Evolutionary conservation across 1,284 basidiomycete species (phyloP), one percentile per base, ranked within the genome.

Genomic region (Wallemia hederae): DNA sequence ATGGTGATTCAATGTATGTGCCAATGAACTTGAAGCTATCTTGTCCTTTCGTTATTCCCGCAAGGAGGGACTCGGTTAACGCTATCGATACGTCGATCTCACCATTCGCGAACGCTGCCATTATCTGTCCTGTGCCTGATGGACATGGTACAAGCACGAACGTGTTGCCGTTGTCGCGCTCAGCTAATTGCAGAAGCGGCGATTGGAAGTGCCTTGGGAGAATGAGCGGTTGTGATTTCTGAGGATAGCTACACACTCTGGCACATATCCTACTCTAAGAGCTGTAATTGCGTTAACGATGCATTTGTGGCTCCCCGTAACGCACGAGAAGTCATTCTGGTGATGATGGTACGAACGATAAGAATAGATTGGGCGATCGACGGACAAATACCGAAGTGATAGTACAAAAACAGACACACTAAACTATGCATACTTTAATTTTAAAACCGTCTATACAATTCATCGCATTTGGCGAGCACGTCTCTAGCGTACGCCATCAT

Each of bases 21-120:
- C 92, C 91, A 1, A 92, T 81, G 17, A 97, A 81, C 69, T 85
- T 88, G 72, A 94, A 97, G 17, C 83, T 80, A 60, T 77, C 76
- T 0, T 84, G 83, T 0, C 88, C 86, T 63, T 85, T 85, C 14
- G 87, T 88, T 60, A 96, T 86, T 0, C 91, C 92, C 58, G 89
- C 85, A 65, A 96, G 90, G 34, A 97, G 74, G 0, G 87, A 81
- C 69, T 96, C 92, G 0, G 92, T 97, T 60, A 98, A 78, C 0
- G 91, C 92, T 85, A 91, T 83, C 22, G 85, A 88, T 31, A 94
- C 72, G 67, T 94, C 89, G 63, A 94, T 87, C 71, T 89, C 82
- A 65, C 85, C 79, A 62, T 83, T 81, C 33, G 81, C 79, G 60
- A 94, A 74, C 55, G 84, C 79, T 27, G 80, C 77, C 65, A 91